phyloP scores from a whole-genome alignment of 352 stramenopile species.

The Pythium plurisporium region DNA sequence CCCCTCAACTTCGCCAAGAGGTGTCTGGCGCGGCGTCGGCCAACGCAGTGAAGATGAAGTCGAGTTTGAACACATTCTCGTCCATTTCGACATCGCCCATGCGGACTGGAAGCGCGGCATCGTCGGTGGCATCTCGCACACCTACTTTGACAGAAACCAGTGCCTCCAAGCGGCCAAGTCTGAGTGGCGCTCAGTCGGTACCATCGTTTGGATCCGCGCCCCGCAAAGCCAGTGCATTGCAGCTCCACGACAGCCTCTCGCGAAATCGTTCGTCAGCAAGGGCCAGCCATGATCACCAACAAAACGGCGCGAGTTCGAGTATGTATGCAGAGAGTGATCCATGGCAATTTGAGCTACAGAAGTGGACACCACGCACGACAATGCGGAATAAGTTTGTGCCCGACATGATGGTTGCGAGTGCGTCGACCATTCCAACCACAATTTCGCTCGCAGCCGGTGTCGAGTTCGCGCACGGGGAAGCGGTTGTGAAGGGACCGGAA shows the following conservation, averaged over 20 bases:
- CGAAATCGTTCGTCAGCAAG: not conserved
- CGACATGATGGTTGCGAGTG: conserved; percentile 22
- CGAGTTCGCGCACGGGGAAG: conserved; percentile 37
- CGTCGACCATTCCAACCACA: conserved; percentile 5
- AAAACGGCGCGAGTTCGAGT: not conserved
- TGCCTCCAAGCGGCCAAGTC: not conserved
- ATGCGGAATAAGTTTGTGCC: conserved; percentile 5
- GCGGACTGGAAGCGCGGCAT: not conserved
- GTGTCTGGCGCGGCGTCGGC: not conserved
- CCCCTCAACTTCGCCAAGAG: conserved; percentile 9
- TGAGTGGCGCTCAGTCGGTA: conserved; percentile 6
- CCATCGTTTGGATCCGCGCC: not conserved
- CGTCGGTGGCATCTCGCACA: not conserved
- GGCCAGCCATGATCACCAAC: not conserved
- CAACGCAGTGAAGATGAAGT: conserved; percentile 21
- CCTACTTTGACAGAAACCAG: not conserved
- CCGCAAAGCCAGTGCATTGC: not conserved
- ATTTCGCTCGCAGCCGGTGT: conserved; percentile 40
- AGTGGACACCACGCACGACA: not conserved
- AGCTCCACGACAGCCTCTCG: conserved; percentile 18
- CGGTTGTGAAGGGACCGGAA: conserved; percentile 34
- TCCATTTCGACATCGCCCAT: conserved; percentile 6
- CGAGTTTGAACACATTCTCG: conserved; percentile 19
- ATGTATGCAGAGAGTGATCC: not conserved
- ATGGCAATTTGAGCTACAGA: conserved; percentile 13